These are phyloP conservation scores for Gyrodon lividus DNA, from an alignment of 768 basidiomycete genomes.

Conservation along the genomic window DNA sequence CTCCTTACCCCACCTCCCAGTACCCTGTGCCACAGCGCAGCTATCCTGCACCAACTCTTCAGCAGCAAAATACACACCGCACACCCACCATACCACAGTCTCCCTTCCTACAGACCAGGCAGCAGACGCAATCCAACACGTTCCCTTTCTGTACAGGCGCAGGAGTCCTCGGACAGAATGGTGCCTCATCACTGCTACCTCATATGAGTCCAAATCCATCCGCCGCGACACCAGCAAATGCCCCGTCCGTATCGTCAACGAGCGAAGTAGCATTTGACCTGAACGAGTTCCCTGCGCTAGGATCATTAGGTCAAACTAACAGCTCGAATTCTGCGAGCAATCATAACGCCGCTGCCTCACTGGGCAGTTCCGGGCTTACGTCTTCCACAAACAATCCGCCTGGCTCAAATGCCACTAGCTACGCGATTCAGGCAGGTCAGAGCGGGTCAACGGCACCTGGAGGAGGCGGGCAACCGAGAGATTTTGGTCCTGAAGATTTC, in stretches of 20 bases:
- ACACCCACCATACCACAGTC: slow-evolving; percentile 57
- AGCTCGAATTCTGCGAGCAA: slow-evolving; percentile 37
- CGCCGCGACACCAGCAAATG: slow-evolving; percentile 39
- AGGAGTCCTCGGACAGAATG: slow-evolving; percentile 55
- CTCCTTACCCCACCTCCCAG: slow-evolving; percentile 42
- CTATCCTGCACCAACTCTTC: slow-evolving; percentile 41
- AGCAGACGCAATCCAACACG: slow-evolving; percentile 40
- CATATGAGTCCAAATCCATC: slow-evolving; percentile 53
- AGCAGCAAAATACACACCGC: slow-evolving; percentile 61
- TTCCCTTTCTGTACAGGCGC: slow-evolving; percentile 55
- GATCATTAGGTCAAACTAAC: slow-evolving; percentile 53
- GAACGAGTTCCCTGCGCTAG: slow-evolving; percentile 86
- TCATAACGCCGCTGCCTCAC: slow-evolving; percentile 34
- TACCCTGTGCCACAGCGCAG: slow-evolving; percentile 29
- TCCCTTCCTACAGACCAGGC: slow-evolving; percentile 64
- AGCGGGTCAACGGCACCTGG: slow-evolving; percentile 29
- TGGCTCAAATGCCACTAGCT: slow-evolving; percentile 53
- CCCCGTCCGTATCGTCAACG: slow-evolving; percentile 61
- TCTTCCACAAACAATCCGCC: slow-evolving; percentile 31
- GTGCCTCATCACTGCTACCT: slow-evolving; percentile 51
- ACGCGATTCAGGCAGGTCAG: slow-evolving; percentile 78
- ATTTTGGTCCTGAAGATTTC: slow-evolving; percentile 86
- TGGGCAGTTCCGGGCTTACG: slow-evolving; percentile 18
- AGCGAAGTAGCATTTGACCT: slow-evolving; percentile 81
- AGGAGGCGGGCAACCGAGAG: slow-evolving; percentile 21